Base-by-base conservation (phyloP, 306 rosid species). In the Arachis stenosperma region DNA sequence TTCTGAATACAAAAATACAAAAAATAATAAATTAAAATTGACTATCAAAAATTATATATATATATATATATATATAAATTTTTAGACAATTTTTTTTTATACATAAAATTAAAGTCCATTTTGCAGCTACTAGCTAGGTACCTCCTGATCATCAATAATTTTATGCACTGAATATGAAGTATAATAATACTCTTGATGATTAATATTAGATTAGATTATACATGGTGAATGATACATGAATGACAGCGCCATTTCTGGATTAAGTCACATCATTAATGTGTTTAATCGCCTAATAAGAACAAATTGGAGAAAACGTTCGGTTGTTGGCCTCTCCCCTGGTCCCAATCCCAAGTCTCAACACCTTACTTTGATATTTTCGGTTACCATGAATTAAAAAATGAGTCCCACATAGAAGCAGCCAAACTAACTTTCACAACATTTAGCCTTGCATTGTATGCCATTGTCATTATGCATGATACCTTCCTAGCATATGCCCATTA, bases 241-340 rank as follows among this genome's bases (percentile, higher is more conserved):
- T 43, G 80, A 78, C 57, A 8, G 62, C 14, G 4, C 27, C 83
- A 74, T 78, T 71, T 74, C 33, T 78, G 56, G 40, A 74, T 42
- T 48, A 39, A 8, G 78, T 81, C 11, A 67, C 76, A 66, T 67
- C 43, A 44, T 5, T 53, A 44, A 50, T 41, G 74, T 69, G 11
- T 27, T 33, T 8, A 56, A 15, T 71, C 6, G 67, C 83, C 78
- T 69, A 69, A 6, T 55, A 58, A 64, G 67, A 82, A 73, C 82
- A 73, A 77, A 77, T 46, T 67, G 67, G 54, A 65, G 29, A 15
- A 50, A 67, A 44, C 11, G 39, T 43, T 10, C 5, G 43, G 74
- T 61, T 55, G 61, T 69, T 78, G 22, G 67, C 69, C 44, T 39
- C 37, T 67, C 55, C 5, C 47, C 5, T 54, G 71, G 75, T 53